Percentiles rank a stretch among this genome's conserved stretches.
phyloP scores from a whole-genome alignment of 228 moss, liverwort and hornwort genomes.

The Sphagnum magellanicum region DNA sequence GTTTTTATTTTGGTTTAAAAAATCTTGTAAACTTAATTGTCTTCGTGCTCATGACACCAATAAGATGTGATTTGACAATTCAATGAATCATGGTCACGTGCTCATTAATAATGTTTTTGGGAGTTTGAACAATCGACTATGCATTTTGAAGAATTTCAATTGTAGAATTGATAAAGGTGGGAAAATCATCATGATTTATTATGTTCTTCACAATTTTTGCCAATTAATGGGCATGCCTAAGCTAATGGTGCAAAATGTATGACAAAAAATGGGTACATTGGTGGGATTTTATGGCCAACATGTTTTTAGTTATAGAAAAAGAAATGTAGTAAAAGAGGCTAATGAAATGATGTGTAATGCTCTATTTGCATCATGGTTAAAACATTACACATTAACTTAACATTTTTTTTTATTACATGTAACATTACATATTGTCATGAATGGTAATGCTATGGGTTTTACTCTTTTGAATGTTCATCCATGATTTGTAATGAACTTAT shows the following conservation, averaged over 20 bases:
- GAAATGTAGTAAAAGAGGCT: background rate
- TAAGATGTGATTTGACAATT: background rate
- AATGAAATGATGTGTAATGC: background rate
- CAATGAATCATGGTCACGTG: background rate
- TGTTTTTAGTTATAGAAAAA: background rate
- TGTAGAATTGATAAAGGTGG: background rate
- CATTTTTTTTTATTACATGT: too few species aligned
- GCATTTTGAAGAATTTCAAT: background rate
- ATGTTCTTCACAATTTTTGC: background rate
- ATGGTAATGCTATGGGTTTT: too few species aligned
- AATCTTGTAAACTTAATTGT: too few species aligned
- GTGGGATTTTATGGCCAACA: background rate
- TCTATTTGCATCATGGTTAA: too few species aligned
- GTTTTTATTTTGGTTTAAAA: too few species aligned
- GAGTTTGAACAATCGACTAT: background rate
- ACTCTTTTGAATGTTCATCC: too few species aligned
- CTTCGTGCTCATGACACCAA: too few species aligned
- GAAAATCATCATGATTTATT: background rate
- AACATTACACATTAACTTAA: too few species aligned
- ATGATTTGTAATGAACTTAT: too few species aligned
- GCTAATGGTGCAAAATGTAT: background rate
- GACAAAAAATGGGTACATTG: background rate
- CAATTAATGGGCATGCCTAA: background rate
- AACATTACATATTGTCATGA: too few species aligned
- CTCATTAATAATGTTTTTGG: background rate